Percentiles rank a stretch among this genome's conserved stretches.
These are phyloP conservation scores for Phyllosticta citriasiana DNA, from an alignment of 2,329 filamentous ascomycete genomes.

Conservation along the genomic window DNA sequence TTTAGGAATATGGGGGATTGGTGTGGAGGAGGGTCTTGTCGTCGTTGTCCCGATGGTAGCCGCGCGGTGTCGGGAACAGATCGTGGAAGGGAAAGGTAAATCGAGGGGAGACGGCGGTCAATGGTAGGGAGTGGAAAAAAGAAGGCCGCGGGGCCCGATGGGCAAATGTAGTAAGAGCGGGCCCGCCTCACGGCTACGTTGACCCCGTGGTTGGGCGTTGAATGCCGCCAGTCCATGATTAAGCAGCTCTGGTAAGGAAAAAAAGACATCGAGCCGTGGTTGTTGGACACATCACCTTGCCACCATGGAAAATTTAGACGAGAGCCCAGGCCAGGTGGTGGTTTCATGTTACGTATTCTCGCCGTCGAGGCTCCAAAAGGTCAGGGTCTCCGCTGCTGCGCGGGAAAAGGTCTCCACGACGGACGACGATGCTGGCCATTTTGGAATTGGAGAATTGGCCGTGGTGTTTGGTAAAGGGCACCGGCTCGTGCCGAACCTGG, in stretches of 20 bases:
- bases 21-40: background rate
- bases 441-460: background rate
- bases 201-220: background rate
- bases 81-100: conserved; percentile 4
- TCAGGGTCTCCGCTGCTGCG: background rate
- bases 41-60: background rate
- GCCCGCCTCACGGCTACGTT: background rate
- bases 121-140: background rate
- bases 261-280: background rate
- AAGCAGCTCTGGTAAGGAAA: conserved; percentile 1
- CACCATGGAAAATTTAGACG: conserved; percentile 1
- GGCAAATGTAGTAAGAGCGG: background rate
- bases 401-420: background rate
- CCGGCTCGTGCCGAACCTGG: background rate
- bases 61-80: background rate
- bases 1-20: background rate
- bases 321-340: conserved; percentile 6
- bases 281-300: background rate
- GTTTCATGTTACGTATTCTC: conserved; percentile 9
- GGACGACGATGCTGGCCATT: too few relatives aligned
- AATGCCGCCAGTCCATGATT: background rate
- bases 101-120: conserved; percentile 4
- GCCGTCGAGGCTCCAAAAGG: conserved; percentile 2
- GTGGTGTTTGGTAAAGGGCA: background rate
- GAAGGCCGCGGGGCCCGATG: background rate